Percentiles rank a stretch among this genome's conserved stretches.
These are phyloP conservation scores for Nadsonia fulvescens DNA, from an alignment of 805 yeast genomes.

Conservation along the genomic window DNA sequence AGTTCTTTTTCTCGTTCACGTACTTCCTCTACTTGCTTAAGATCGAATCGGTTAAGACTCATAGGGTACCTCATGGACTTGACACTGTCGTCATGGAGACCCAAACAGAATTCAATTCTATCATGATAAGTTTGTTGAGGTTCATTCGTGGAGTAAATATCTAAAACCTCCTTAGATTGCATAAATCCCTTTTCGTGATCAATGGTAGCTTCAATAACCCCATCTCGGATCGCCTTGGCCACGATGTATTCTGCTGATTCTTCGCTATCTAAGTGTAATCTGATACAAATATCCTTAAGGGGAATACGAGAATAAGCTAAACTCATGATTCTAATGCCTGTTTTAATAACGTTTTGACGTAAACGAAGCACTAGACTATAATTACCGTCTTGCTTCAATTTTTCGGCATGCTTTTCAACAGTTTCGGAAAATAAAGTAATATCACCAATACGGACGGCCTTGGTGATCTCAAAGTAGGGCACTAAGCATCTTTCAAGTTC, in stretches of 20 bases:
- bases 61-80: constrained; percentile 86
- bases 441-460: constrained; percentile 88
- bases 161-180: constrained; percentile 74
- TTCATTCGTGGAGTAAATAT: constrained; percentile 69
- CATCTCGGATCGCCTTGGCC: constrained; percentile 91
- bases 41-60: constrained; percentile 31
- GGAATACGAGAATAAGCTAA: constrained; percentile 82
- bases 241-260: constrained; percentile 94
- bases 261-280: constrained; percentile 81
- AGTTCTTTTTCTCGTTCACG: constrained; percentile 37
- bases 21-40: constrained; percentile 34
- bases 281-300: constrained; percentile 81
- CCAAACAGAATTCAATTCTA: constrained; percentile 82
- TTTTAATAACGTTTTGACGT: constrained; percentile 92
- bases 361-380: constrained; percentile 72
- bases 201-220: constrained; percentile 87
- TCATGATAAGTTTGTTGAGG: constrained; percentile 85
- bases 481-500: constrained; percentile 39
- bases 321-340: constrained; percentile 88
- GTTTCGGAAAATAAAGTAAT: constrained; percentile 61
- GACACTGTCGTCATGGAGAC: constrained; percentile 75
- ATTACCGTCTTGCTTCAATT: constrained; percentile 58
- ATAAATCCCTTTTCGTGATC: constrained; percentile 82
- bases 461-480: constrained; percentile 75
- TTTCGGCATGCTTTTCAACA: constrained; percentile 39